Conservation (phyloP, 139 green algal species). For the Ostreobium quekettii region DNA sequence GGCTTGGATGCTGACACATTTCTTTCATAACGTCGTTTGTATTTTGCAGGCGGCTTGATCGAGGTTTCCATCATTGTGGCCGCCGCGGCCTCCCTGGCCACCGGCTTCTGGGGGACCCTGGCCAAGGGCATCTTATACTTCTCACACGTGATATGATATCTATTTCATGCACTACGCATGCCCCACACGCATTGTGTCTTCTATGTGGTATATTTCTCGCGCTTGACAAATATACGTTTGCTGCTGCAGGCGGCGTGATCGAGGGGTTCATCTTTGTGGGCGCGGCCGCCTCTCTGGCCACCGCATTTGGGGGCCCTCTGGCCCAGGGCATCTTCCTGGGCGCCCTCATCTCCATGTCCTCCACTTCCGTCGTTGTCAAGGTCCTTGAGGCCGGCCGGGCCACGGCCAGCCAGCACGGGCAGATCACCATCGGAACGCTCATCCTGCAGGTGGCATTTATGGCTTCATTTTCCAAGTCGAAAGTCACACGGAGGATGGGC, state of each 20-base stretch:
- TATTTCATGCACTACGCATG: too few species aligned
- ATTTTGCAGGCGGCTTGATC: too few species aligned
- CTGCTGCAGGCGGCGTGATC: conserved; percentile 28
- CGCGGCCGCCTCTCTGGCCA: not conserved
- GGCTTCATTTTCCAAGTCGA: too few species aligned
- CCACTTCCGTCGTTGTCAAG: conserved; percentile 80
- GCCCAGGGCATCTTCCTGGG: conserved; percentile 82
- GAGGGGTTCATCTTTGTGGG: conserved; percentile 36
- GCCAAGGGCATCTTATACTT: too few species aligned
- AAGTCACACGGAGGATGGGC: too few species aligned
- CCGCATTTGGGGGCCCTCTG: not conserved
- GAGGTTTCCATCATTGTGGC: conserved; percentile 36
- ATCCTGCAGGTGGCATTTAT: conserved; percentile 60
- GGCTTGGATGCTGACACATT: too few species aligned
- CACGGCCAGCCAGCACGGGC: conserved; percentile 48
- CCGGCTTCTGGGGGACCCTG: too few species aligned
- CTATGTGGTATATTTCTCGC: too few species aligned
- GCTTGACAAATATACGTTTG: too few species aligned
- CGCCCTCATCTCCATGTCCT: conserved; percentile 69
- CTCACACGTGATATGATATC: too few species aligned
- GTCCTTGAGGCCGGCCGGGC: conserved; percentile 50
- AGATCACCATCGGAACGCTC: conserved; percentile 89
- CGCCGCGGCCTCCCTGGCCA: conserved; percentile 13
- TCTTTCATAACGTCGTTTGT: too few species aligned
- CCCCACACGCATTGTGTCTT: too few species aligned